Base-by-base conservation (phyloP, 306 rosid species). In the Citrullus colocynthis region DNA sequence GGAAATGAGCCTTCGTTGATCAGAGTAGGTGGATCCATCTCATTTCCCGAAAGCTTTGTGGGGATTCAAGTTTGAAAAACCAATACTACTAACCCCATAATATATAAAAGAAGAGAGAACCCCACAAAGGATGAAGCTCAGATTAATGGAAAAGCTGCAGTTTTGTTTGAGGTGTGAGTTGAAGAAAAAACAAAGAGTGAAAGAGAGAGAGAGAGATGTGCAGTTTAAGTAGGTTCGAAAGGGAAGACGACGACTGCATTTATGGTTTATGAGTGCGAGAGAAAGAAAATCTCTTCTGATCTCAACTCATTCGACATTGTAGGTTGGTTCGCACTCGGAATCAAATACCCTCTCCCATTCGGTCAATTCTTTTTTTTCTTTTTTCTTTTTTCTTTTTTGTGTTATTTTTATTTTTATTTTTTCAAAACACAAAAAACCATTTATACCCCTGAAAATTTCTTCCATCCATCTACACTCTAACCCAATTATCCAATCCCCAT, bases 11-110 rank as follows among this genome's bases (percentile, higher is more conserved):
- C 82, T 48, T 62, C 87, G 83, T 84, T 86, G 66, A 88, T 86
- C 45, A 90, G 80, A 28, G 89, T 82, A 0, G 84, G 82, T 41
- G 98, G 98, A 94, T 94, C 97, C 98, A 94, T 94, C 0, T 15
- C 79, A 52, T 44, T 37, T 36, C 61, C 56, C 41, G 11, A 21
- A 36, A 4, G 52, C 34, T 70, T 24, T n/a, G 3, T 54, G 45
- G n/a, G 63, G 77, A 64, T 66, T 52, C 79, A 65, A 80, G 34
- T 52, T 59, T 32, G 76, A 71, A 71, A 30, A 15, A 11, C 0
- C 0, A 34, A 24, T 3, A 64, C 1, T 2, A 21, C 5, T 18
- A 16, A 54, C 4, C 14, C 45, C 73, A 52, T 45, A 45, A 16
- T 21, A 42, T 45, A 5, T 0, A 9, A 5, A 67, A 32, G 54